These are phyloP conservation scores for Trichocladium antarcticum DNA, from an alignment of 495 filamentous ascomycete genomes.

Conservation along the genomic window DNA sequence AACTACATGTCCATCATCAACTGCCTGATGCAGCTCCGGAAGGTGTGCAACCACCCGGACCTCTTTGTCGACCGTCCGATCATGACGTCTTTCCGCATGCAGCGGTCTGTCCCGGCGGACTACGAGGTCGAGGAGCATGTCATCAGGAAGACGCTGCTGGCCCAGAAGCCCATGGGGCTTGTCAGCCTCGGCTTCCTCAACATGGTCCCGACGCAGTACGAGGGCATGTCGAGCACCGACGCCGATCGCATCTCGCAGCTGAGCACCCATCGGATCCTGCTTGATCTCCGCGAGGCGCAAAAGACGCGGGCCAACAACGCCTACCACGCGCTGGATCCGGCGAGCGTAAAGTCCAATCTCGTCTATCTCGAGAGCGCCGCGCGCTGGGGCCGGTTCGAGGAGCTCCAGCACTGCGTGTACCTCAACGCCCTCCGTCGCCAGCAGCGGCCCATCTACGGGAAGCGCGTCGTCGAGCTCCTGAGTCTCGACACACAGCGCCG, in stretches of 20 bases:
- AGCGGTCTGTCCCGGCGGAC: slow-evolving; percentile 64
- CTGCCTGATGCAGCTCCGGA: slow-evolving; percentile 93
- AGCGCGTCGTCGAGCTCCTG: slow-evolving; percentile 58
- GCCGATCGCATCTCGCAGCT: slow-evolving; percentile 52
- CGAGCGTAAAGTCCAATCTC: slow-evolving; percentile 55
- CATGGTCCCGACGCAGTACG: slow-evolving; percentile 61
- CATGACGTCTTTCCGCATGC: slow-evolving; percentile 92
- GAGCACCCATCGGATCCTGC: slow-evolving; percentile 51
- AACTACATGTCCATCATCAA: slow-evolving; percentile 98
- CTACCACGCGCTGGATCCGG: slow-evolving; percentile 48
- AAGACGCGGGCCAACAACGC: slow-evolving; percentile 48
- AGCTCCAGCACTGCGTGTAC: slow-evolving; percentile 68
- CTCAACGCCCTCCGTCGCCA: slow-evolving; percentile 73
- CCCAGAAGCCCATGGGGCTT: slow-evolving; percentile 50
- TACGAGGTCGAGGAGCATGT: slow-evolving; percentile 67
- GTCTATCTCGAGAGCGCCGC: slow-evolving; percentile 61
- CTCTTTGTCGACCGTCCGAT: slow-evolving; percentile 97
- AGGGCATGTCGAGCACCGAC: slow-evolving; percentile 50
- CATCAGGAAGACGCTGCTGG: slow-evolving; percentile 55
- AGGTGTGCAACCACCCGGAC: slow-evolving; percentile 98
- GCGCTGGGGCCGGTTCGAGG: slow-evolving; percentile 61
- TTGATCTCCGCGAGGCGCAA: slow-evolving; percentile 52
- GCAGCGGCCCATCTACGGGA: slow-evolving; percentile 70
- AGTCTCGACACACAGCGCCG: slow-evolving; percentile 48
- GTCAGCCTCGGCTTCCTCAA: slow-evolving; percentile 73